Conservation (phyloP, 169 alveolate species). For the Plasmodium fragile region DNA sequence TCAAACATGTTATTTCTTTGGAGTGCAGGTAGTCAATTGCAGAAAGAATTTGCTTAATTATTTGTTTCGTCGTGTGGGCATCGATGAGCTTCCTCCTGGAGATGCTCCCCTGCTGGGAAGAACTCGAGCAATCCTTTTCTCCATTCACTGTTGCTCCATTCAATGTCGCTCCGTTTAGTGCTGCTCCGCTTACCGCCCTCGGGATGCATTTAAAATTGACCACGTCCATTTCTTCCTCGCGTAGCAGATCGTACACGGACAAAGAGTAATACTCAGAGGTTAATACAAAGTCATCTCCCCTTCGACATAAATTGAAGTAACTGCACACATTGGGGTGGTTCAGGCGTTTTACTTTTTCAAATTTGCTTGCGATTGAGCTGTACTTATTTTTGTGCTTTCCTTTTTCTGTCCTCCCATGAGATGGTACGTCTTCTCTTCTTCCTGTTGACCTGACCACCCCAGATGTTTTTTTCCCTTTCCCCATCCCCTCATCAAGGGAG, state of each 20-base stretch:
- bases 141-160: too few species aligned
- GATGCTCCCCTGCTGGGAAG: neutral
- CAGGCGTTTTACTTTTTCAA: slow-evolving; percentile 45
- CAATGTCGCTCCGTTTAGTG: neutral
- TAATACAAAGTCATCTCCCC: slow-evolving; percentile 18
- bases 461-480: neutral
- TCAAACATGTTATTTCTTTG: neutral
- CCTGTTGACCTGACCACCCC: neutral
- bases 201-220: slow-evolving; percentile 24
- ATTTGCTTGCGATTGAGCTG: slow-evolving; percentile 21
- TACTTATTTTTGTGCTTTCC: slow-evolving; percentile 10
- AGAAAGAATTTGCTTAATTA: slow-evolving; percentile 7
- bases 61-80: neutral
- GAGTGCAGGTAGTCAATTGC: slow-evolving; percentile 51
- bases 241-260: slow-evolving; percentile 34
- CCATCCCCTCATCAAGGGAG: slow-evolving; percentile 8
- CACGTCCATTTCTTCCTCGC: slow-evolving; percentile 2
- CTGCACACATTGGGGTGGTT: slow-evolving; percentile 60
- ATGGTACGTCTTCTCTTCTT: neutral
- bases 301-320: slow-evolving; percentile 31
- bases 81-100: slow-evolving; percentile 15
- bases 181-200: neutral
- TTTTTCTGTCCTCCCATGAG: neutral
- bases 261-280: slow-evolving; percentile 38
- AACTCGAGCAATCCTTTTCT: neutral